These are phyloP conservation scores for Fusarium veterinarium DNA, from an alignment of 2,329 filamentous ascomycete genomes.

Conservation along the genomic window DNA sequence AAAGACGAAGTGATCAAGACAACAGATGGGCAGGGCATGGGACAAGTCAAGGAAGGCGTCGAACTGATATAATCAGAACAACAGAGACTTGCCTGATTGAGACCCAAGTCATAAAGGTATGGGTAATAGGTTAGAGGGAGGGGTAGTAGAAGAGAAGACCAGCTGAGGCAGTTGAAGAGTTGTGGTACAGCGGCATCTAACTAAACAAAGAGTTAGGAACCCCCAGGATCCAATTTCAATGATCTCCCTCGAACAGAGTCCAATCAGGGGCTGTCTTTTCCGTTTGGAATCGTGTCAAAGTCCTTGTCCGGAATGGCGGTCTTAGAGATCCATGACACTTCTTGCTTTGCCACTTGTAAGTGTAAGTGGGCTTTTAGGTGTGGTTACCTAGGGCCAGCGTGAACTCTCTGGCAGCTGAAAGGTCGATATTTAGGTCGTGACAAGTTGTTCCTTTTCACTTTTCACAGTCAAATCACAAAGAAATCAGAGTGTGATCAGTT, in stretches of 20 bases:
- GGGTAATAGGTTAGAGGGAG: constrained; percentile 1
- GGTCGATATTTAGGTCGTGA: background rate
- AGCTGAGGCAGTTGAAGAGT: constrained; percentile 4
- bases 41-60: background rate
- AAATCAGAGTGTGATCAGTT: background rate
- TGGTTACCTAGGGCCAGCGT: constrained; percentile 7
- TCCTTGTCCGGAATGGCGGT: constrained; percentile 8
- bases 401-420: background rate
- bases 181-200: constrained; percentile 13
- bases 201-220: constrained; percentile 14
- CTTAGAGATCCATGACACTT: constrained; percentile 32
- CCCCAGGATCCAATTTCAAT: background rate
- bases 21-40: background rate
- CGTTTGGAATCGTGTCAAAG: constrained; percentile 10
- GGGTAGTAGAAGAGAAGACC: background rate
- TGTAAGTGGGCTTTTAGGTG: constrained; percentile 11
- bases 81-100: background rate
- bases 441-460: background rate
- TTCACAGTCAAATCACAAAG: background rate
- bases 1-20: background rate
- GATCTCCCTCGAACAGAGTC: background rate
- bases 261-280: constrained; percentile 9
- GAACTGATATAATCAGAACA: background rate
- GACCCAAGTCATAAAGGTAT: background rate
- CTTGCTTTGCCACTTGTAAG: constrained; percentile 27